Evolutionary conservation across 2,329 filamentous ascomycete species (phyloP), one percentile per base, ranked within the genome.

Genomic region (Colletotrichum caudatum): DNA sequence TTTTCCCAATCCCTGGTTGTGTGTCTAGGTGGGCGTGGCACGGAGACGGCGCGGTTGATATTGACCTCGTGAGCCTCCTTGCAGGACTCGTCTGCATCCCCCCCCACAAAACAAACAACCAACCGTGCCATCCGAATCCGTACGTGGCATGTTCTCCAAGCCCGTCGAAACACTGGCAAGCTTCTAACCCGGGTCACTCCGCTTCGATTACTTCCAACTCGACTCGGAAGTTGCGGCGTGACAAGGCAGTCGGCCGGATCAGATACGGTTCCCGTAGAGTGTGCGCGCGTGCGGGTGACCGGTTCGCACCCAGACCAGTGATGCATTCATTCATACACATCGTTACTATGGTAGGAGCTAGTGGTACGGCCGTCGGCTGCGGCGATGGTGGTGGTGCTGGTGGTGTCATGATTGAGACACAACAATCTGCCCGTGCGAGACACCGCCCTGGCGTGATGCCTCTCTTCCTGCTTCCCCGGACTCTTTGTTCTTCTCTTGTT

Each of bases 61-160:
- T 64, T 64, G 64, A 60, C 62, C 69, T 59, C 69, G 69, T 71
- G 64, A 71, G 53, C 65, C 20, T 16, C 53, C 37, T 20, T 69
- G 59, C 69, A 71, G 60, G 48, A 37, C 51, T 4, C 48, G 59
- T 53, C 58, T 46, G 46, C 37, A 41, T 58, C 51, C 68, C 57
- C 68, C 57, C 64, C 68, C 68, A 67, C 64, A 71, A 67, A 71
- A 67, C 64, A 69, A 64, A 67, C 64, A 69, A 64, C 69, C 64
- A 69, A 64, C 69, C 69, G 69, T 71, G 59, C 64, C 69, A 64
- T 71, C 69, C 69, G 64, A 48, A 51, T 51, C 20, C 20, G n/a
- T 29, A 53, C 33, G 50, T 62, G 64, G 33, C 50, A 62, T 46
- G 33, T 35, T 35, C 35, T 18, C 20, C 14, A n/a, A 59, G 44